Base-by-base conservation (phyloP, 169 alveolate genomes). In the Theileria sp. region DNA sequence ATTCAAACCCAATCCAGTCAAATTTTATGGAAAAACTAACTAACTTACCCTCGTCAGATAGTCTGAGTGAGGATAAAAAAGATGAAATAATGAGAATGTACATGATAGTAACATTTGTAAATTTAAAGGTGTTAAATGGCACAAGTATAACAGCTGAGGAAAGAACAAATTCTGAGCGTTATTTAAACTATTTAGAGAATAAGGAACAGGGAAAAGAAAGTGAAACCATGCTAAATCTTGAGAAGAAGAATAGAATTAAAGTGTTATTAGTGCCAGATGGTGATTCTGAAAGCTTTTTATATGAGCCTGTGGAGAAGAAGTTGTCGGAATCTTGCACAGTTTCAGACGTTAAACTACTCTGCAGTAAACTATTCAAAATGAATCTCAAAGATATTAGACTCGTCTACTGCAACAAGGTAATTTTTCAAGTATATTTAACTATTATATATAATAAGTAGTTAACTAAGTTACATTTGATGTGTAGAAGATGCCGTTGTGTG, bases 401-500 rank as follows among this genome's bases (percentile, higher is more conserved):
- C 8, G 69, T 72, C 26, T 84, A 77, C 87, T 76, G 77, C 71
- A 49, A 44, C 79, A 85, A 85, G 86, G 90, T 84, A 54, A 28
- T 83, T 64, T 8, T 4, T 44, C 4, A 25, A 23, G 0, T 23
- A 28, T 58, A 58, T 13, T 58, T 61, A 13, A 26, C 13, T 64
- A 23, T 19, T 5, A 0, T 30, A 25, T 28, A 30, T 61, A 17
- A 66, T 66, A 25, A 7, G n/a, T 26, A 58, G 54, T 32, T 3
- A 32, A 36, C 44, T n/a, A n/a, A 71, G 34, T 75, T 21, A 64
- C 10, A 19, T n/a, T 8, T 30, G 34, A 10, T 44, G 30, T 36
- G 21, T 67, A 84, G 90, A 56, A 32, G 17, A 84, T 84, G 90
- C 90, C 90, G 32, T 25, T 84, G 21, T 69, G 82, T 66, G 84